Conservation (phyloP, 2,329 filamentous ascomycete genomes). For the Gaeumannomyces tritici region DNA sequence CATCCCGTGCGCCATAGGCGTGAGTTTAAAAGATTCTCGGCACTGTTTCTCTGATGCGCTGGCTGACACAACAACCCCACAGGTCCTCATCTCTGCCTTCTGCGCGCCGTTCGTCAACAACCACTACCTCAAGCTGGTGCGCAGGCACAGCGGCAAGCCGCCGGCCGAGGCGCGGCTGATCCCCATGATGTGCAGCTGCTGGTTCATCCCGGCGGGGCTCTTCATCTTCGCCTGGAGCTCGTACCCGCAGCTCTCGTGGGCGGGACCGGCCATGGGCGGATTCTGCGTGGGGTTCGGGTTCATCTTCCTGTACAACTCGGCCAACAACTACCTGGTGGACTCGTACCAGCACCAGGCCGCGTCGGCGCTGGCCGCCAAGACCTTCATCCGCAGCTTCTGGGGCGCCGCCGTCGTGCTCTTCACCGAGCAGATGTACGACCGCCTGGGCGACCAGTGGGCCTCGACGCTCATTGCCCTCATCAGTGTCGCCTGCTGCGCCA, state of each 20-base stretch:
- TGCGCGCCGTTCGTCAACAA: conserved; percentile 69
- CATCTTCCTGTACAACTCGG: conserved; percentile 75
- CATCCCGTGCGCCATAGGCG: conserved; percentile 71
- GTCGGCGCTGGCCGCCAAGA: conserved; percentile 73
- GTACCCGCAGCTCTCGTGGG: conserved; percentile 56
- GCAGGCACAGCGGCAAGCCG: conserved; percentile 59
- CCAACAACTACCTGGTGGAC: conserved; percentile 64
- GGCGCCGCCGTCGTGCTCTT: conserved; percentile 70
- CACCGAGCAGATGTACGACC: conserved; percentile 70
- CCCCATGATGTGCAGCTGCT: conserved; percentile 73
- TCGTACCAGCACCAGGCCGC: conserved; percentile 62
- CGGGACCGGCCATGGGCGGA: conserved; percentile 62
- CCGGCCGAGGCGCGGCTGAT: conserved; percentile 71
- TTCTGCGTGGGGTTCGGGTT: conserved; percentile 69
- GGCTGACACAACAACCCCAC: neutral
- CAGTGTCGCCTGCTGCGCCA: conserved; percentile 66
- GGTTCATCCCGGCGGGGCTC: conserved; percentile 54
- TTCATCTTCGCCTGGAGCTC: conserved; percentile 55
- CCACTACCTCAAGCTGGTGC: conserved; percentile 60
- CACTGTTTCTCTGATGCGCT: neutral
- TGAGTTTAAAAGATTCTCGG: neutral
- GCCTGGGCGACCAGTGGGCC: conserved; percentile 69
- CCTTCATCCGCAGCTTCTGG: conserved; percentile 71
- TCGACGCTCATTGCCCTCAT: conserved; percentile 64
- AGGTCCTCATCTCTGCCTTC: conserved; percentile 49